Evolutionary conservation across 2,329 filamentous ascomycete species (phyloP).

Genomic region (Xylaria sp.): DNA sequence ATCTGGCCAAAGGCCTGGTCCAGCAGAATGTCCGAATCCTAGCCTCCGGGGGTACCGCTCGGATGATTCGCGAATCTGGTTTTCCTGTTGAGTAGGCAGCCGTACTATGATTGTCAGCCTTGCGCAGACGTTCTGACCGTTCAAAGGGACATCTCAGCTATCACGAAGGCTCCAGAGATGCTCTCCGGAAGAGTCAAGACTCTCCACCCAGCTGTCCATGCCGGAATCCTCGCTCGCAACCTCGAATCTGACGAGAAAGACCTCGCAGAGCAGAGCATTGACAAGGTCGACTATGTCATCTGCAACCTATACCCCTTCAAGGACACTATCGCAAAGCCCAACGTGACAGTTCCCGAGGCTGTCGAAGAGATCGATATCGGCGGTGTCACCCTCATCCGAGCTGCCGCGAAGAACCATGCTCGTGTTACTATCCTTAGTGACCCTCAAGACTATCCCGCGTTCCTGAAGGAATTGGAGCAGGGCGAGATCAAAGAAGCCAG

Average conservation of each 20-base stretch:
- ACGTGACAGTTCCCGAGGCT: conserved; percentile 94
- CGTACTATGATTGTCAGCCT: conserved; percentile 8
- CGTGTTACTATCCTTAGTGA: conserved; percentile 97
- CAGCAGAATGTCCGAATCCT: conserved; percentile 92
- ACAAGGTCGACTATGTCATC: conserved; percentile 94
- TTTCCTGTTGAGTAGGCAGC: conserved; percentile 88
- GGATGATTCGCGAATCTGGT: conserved; percentile 95
- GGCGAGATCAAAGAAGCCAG: conserved; percentile 87
- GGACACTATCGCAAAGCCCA: conserved; percentile 95
- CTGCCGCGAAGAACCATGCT: conserved; percentile 97
- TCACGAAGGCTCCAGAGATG: conserved; percentile 98
- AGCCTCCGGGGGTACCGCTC: conserved; percentile 93
- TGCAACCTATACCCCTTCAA: conserved; percentile 99
- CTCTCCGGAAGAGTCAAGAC: conserved; percentile 84
- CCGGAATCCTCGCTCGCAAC: conserved; percentile 91
- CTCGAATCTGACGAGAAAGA: conserved; percentile 97
- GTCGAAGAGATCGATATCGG: conserved; percentile 99
- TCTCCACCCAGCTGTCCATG: conserved; percentile 91
- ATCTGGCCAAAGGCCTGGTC: conserved; percentile 89
- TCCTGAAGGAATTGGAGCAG: conserved; percentile 87
- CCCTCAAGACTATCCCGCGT: conserved; percentile 91
- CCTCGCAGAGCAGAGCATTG: conserved; percentile 91
- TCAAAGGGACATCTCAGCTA: conserved; percentile 90
- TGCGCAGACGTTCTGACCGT: conserved; percentile 37
- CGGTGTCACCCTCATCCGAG: conserved; percentile 94